phyloP scores from a whole-genome alignment of 805 yeast species.

The Saccharomyces paradoxus region DNA sequence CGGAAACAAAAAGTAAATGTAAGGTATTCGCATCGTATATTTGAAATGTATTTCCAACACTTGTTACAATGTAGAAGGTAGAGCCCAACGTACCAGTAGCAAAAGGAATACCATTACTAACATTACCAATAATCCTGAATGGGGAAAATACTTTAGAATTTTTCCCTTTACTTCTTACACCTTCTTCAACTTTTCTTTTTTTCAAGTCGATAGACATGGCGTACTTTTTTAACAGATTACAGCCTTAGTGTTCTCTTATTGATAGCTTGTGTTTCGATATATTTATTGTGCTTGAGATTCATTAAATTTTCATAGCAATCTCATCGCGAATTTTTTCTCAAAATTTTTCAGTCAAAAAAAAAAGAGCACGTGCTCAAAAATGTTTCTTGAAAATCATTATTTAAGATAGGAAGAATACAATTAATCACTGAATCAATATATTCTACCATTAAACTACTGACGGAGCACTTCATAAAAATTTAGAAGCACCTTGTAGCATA shows the following conservation, averaged over 20 bases:
- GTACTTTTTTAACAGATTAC: not conserved
- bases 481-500: not conserved
- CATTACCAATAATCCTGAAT: constrained; percentile 81
- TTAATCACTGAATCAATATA: not conserved
- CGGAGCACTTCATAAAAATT: not conserved
- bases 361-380: not conserved
- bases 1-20: constrained; percentile 79
- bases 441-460: not conserved
- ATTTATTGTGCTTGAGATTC: not conserved
- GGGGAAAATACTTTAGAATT: constrained; percentile 71
- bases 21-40: constrained; percentile 86
- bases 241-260: not conserved
- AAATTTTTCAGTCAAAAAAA: not conserved
- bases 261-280: not conserved
- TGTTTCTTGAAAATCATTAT: not conserved
- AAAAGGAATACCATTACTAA: constrained; percentile 79
- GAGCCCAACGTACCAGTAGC: constrained; percentile 84
- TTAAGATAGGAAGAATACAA: not conserved
- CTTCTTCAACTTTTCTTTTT: constrained; percentile 12
- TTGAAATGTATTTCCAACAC: constrained; percentile 85
- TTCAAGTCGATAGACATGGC: constrained; percentile 4
- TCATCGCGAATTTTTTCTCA: not conserved
- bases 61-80: constrained; percentile 78
- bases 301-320: not conserved
- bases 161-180: not conserved